Conservation (phyloP, 345 rosid genomes). For the Syzygium jambos region DNA sequence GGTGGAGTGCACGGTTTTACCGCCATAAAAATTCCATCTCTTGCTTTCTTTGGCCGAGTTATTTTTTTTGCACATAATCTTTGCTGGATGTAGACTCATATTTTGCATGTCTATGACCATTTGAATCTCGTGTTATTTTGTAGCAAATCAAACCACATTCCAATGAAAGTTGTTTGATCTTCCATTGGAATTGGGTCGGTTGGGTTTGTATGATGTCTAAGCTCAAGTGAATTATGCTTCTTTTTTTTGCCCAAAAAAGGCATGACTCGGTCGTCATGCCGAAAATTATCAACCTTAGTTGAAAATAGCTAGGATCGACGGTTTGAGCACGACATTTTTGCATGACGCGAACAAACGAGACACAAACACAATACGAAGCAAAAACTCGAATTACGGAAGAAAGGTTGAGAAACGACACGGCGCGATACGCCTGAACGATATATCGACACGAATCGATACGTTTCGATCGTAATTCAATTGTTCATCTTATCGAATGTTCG, state of each 20-base stretch:
- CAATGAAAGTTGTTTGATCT: background rate
- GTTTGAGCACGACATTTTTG: background rate
- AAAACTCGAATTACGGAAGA: too few species aligned
- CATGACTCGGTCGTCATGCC: background rate
- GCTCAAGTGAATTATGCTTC: background rate
- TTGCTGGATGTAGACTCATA: background rate
- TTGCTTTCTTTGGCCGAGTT: background rate
- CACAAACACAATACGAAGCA: background rate
- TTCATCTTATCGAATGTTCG: background rate
- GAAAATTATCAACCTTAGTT: background rate
- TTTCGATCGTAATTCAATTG: background rate
- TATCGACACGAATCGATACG: background rate
- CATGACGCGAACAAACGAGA: background rate
- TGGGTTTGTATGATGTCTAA: background rate
- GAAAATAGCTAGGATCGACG: background rate
- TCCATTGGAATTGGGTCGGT: too few species aligned
- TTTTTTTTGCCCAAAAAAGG: background rate
- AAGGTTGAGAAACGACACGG: background rate
- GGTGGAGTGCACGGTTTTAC: background rate
- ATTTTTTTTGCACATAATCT: background rate
- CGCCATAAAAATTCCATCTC: background rate
- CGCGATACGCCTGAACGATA: accelerated
- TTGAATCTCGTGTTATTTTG: background rate
- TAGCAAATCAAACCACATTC: background rate
- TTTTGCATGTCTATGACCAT: background rate